Evolutionary conservation across 2,329 filamentous ascomycete species (phyloP).

Genomic region (Colletotrichum salicis): DNA sequence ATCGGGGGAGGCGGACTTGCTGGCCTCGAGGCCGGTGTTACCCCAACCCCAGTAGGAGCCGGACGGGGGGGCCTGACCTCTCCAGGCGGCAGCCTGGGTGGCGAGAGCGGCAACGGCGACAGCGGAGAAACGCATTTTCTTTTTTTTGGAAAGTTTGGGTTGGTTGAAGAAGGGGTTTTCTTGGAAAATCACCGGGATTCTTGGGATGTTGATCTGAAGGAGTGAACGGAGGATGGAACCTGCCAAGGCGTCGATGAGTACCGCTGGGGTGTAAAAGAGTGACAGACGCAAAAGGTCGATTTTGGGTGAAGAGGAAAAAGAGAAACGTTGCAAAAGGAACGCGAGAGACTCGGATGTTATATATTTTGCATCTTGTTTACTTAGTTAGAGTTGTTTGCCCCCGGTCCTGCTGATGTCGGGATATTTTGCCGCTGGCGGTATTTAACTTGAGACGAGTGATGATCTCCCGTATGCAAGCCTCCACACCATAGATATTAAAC

Average conservation of each 20-base stretch:
- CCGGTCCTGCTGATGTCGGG: constrained; percentile 6
- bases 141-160: not conserved
- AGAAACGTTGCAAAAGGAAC: not conserved
- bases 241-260: constrained; percentile 32
- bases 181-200: constrained; percentile 30
- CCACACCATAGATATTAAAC: constrained; percentile 23
- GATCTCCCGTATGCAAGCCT: constrained; percentile 35
- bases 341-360: not conserved
- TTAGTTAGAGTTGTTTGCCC: not conserved
- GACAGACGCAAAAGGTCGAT: constrained; percentile 19
- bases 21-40: not conserved
- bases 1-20: not conserved
- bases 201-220: constrained; percentile 1
- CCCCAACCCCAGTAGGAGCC: constrained; percentile 30
- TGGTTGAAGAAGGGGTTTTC: not conserved
- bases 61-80: not conserved
- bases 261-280: constrained; percentile 22
- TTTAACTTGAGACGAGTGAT: constrained; percentile 32
- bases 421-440: constrained; percentile 15
- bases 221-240: constrained; percentile 32
- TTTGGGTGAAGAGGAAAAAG: constrained; percentile 1
- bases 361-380: constrained; percentile 4
- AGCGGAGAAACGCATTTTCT: constrained; percentile 36
- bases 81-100: constrained; percentile 31
- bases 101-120: constrained; percentile 30